Evolutionary conservation across 305 asterid species (phyloP).

Genomic region (Fraxinus velutina): DNA sequence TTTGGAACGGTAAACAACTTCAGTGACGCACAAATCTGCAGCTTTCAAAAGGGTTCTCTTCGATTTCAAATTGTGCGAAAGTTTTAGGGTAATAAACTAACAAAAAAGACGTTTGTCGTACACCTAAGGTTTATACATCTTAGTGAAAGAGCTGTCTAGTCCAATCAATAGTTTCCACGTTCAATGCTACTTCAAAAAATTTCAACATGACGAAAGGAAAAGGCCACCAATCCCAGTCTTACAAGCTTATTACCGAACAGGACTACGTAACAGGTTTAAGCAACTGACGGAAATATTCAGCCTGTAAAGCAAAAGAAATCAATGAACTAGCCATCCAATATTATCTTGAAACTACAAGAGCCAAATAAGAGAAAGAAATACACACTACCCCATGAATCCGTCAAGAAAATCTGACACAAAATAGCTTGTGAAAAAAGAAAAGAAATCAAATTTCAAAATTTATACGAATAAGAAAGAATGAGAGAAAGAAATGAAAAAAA

Average conservation of each 20-base stretch:
- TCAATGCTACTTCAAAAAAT: constrained; percentile 23
- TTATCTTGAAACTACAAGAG: not conserved
- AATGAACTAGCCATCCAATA: constrained; percentile 8
- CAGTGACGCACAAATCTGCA: constrained; percentile 10
- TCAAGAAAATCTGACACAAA: not conserved
- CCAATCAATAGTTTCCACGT: constrained; percentile 17
- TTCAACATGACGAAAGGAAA: constrained; percentile 27
- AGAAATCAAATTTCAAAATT: not conserved
- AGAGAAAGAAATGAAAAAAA: no score
- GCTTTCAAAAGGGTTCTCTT: constrained; percentile 10
- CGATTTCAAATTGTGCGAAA: constrained; percentile 12
- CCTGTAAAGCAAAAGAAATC: constrained; percentile 45
- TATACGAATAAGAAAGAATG: not conserved
- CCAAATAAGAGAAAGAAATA: not conserved
- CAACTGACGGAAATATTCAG: constrained; percentile 89
- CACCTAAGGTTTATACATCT: constrained; percentile 35
- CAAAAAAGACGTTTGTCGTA: constrained; percentile 13
- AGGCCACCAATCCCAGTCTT: constrained; percentile 25
- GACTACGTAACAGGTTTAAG: constrained; percentile 68
- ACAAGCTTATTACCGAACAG: constrained; percentile 20
- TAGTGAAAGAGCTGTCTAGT: constrained; percentile 20
- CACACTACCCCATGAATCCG: not conserved
- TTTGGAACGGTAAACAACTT: constrained; percentile 29
- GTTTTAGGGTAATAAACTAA: constrained; percentile 16
- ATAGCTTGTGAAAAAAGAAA: not conserved